phyloP scores from a whole-genome alignment of 2,329 filamentous ascomycete species.

The Penicillium sp. region DNA sequence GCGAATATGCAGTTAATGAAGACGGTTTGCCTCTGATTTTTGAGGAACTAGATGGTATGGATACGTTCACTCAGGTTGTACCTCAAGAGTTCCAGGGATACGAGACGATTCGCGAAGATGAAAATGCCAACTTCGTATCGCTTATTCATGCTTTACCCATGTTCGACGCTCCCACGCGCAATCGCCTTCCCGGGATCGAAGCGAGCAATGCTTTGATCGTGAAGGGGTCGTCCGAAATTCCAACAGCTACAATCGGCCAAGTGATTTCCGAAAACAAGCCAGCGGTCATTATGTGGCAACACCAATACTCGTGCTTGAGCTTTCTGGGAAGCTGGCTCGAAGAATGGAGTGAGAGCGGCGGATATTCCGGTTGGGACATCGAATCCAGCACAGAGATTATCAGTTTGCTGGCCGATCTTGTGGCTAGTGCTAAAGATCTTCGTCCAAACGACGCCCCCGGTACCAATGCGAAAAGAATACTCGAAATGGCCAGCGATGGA shows the following conservation, averaged over 20 bases:
- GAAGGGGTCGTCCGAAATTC: constrained; percentile 38
- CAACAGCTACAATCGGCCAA: constrained; percentile 43
- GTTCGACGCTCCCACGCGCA: constrained; percentile 33
- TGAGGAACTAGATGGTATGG: constrained; percentile 66
- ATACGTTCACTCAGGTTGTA: constrained; percentile 75
- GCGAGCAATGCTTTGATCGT: constrained; percentile 36
- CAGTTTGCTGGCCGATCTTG: constrained; percentile 68
- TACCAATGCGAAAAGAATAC: constrained; percentile 41
- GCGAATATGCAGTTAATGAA: constrained; percentile 44
- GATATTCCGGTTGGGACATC: constrained; percentile 55
- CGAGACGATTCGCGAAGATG: constrained; percentile 77
- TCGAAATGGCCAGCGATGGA: constrained; percentile 53
- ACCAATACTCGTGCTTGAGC: constrained; percentile 75
- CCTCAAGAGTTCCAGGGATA: constrained; percentile 72
- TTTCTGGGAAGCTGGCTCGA: constrained; percentile 71
- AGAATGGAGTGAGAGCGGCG: constrained; percentile 48
- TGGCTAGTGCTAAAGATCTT: constrained; percentile 48
- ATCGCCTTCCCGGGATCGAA: constrained; percentile 21
- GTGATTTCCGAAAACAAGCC: constrained; percentile 78
- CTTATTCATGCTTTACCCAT: constrained; percentile 59
- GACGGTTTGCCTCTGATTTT: constrained; percentile 57
- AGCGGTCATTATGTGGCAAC: constrained; percentile 71
- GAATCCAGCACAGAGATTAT: constrained; percentile 73
- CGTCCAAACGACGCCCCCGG: constrained; percentile 36
- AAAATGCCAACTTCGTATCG: constrained; percentile 76